Evolutionary conservation across 257 asterid genomes (phyloP), one percentile per base, ranked within the genome.

Genomic region (Nyctanthes arbortristis): DNA sequence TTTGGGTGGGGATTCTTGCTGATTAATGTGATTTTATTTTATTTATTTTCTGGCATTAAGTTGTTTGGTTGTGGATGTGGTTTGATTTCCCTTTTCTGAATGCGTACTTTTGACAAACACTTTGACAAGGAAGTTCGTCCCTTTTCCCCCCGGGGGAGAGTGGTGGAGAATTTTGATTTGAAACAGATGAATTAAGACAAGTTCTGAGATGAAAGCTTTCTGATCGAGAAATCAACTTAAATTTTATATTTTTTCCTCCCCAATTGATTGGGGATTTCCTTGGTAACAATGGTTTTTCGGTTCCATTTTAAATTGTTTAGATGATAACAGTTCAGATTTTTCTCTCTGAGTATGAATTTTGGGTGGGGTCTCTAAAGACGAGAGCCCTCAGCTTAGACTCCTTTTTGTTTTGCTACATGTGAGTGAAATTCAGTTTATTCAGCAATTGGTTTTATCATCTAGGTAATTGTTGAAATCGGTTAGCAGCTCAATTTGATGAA

Each of bases 1-100:
- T 22, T 5, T 58, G 52, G 29, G 30, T 68, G 49, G 34, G 39
- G 70, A 14, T n/a, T 43, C 68, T 59, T 32, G 68, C 69, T 82
- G 88, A 80, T 80, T 84, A 65, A 31, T 39, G 73, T 43, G 73
- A 76, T n/a, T n/a, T n/a, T n/a, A 61, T 73, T 76, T 43, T 43
- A 20, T 43, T 30, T 8, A 6, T 64, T 58, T 72, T 13, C 13
- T n/a, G 25, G 7, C 58, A 28, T 36, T 67, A 4, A 6, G 37
- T 20, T 59, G 24, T 29, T 1, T 61, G 45, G n/a, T 24, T 12
- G 0, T 40, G 16, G 20, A 40, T 4, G 1, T 43, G 35, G 56
- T 39, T 11, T 37, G 47, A 45, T 30, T 4, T 47, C 66, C 39
- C 7, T 31, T 5, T 65, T 32, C 29, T 47, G 45, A 6, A 14